A percentile compares a stretch with the other conserved stretches of the same genome.
Evolutionary conservation across 2,329 filamentous ascomycete species (phyloP).

Genomic region (Cercospora sp.): DNA sequence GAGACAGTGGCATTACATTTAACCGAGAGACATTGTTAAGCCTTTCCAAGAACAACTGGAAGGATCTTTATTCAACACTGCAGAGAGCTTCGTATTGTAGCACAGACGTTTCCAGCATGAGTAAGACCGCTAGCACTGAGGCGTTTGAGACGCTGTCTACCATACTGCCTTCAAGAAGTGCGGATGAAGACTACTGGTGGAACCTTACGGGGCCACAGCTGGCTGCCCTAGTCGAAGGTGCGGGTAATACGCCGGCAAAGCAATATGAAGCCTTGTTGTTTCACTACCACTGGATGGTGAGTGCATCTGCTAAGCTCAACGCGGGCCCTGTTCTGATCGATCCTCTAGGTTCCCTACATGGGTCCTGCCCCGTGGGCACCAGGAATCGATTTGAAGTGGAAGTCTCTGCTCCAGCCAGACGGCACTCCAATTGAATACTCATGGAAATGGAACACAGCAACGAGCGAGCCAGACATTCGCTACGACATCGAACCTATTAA

Average conservation of each 20-base stretch:
- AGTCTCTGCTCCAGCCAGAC: neutral
- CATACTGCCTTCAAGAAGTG: neutral
- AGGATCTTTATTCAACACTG: too few species aligned
- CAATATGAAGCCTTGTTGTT: neutral
- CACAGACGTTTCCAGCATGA: too few species aligned
- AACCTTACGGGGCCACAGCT: neutral
- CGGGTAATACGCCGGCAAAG: neutral
- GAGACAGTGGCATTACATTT: neutral
- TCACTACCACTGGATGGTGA: neutral
- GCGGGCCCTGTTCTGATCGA: neutral
- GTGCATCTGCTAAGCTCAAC: neutral
- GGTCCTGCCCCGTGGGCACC: neutral
- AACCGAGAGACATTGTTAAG: neutral
- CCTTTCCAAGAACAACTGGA: neutral
- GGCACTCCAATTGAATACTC: neutral
- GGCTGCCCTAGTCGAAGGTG: neutral
- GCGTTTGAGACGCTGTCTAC: neutral
- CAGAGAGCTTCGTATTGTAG: too few species aligned
- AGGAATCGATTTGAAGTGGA: neutral
- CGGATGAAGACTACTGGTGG: neutral
- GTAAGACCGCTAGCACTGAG: neutral
- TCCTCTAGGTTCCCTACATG: neutral
- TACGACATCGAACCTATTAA: neutral
- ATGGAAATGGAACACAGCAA: neutral
- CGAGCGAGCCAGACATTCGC: neutral